Evolutionary conservation across 306 rosid species (phyloP), one percentile per base, ranked within the genome.

Genomic region (Parietaria judaica): DNA sequence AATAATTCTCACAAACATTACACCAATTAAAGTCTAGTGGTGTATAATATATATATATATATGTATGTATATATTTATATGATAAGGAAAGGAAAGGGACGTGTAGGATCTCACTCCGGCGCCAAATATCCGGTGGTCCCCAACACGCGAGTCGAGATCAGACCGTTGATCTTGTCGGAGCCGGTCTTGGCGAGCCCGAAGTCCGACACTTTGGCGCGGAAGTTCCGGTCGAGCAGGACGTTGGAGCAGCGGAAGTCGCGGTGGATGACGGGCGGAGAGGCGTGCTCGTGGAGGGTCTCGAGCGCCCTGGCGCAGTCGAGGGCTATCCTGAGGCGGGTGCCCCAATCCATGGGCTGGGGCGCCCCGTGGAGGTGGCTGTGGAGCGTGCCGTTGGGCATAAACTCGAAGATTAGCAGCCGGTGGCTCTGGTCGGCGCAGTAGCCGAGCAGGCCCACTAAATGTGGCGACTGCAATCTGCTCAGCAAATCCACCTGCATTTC

Each of bases 101-200:
- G 52, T 49, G n/a, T 49, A 60, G 54, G 15, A 72, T 83, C 96
- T 88, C 80, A 94, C 99, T 94, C 99, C 76, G 99, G 99, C 60
- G 99, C 99, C 44, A 86, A 61, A 75, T 89, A 94, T 76, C 95
- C 99, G 3, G 97, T 88, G 90, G 95, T 86, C 94, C 95, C 94
- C 38, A 82, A 69, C 61, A 88, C 87, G 59, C 88, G 80, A 14
- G 99, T 94, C 11, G 90, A 94, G 65, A 86, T 83, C 69, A 80
- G 99, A 46, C 94, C 89, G 35, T 94, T 83, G 78, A 76, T 84
- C 72, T 84, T 94, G 68, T 84, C 87, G 8, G 97, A 88, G 11
- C 87, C 94, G 83, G 84, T 81, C 79, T 82, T 94, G 61, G 94
- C 99, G 89, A 84, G 75, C 38, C 91, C 89, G 38, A 94, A 89